Base-by-base conservation (phyloP, 140 eudicot species). In the Anethum foeniculum region DNA sequence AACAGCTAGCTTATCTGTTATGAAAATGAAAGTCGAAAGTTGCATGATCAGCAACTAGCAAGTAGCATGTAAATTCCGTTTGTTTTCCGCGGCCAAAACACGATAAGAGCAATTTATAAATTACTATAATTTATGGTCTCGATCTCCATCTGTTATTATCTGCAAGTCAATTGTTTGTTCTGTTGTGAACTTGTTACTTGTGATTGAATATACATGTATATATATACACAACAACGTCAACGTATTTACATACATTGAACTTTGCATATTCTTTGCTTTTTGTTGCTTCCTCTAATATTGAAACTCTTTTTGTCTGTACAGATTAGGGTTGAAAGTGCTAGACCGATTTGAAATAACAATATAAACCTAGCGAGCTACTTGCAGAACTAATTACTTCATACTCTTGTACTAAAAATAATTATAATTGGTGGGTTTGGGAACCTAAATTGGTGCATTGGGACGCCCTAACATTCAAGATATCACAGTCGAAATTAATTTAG, bases 41-140 rank as follows among this genome's bases (percentile, higher is more conserved):
- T 62, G 69, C 69, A 62, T 62, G 69, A 34, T 1, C 38, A 34
- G 38, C 38, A 34, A 34, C 38, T 34, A 54, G 67, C 67, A 58
- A 58, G 67, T 58, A n/a, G 67, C 52, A 56, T 8, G 30, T 58
- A 23, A 30, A 23, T 58, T 58, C 67, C 30, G 67, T 58, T 58
- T 58, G 67, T 58, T 58, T 58, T 58, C 67, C 67, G 67, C 67
- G 67, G 67, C 67, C 67, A 58, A 58, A 58, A 58, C 67, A 8
- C 67, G 65, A 56, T 23, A 56, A 21, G 28, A 5, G 28, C 65
- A 6, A 56, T 56, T 52, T 19, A 34, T 34, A 34, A 34, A 6
- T 4, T 5, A 18, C 0, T 2, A 19, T 19, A 21, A 21, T 58
- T 21, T 6, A 21, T n/a, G 68, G 32, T n/a, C 32, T 60, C n/a